Conservation (phyloP, 2,329 filamentous ascomycete genomes). For the Paraphaeosphaeria minitans region DNA sequence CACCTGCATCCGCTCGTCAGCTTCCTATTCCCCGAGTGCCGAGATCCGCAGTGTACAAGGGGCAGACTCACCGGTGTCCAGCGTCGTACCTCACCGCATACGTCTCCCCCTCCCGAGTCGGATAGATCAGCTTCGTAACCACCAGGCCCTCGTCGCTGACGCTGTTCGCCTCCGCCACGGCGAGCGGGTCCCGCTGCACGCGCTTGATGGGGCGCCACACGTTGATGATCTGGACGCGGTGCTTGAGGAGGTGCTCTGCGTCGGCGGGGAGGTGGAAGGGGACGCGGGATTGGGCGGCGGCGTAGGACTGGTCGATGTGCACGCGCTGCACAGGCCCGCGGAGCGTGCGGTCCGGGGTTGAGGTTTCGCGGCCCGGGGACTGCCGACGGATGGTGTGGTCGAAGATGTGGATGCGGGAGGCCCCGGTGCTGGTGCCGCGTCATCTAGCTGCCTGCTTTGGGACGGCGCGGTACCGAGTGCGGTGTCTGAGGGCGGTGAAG, state of each 20-base stretch:
- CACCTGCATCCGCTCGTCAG: conserved; percentile 24
- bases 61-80: conserved; percentile 28
- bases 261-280: conserved; percentile 39
- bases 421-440: conserved; percentile 57
- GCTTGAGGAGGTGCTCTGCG: conserved; percentile 32
- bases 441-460: no score
- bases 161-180: conserved; percentile 36
- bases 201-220: conserved; percentile 45
- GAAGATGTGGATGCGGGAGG: conserved; percentile 63
- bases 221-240: conserved; percentile 44
- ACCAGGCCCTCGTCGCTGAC: conserved; percentile 38
- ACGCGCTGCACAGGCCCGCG: conserved; percentile 58
- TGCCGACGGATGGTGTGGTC: conserved; percentile 65
- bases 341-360: conserved; percentile 30
- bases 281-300: conserved; percentile 32
- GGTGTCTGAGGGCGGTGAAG: not conserved
- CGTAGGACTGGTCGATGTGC: conserved; percentile 64
- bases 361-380: conserved; percentile 26
- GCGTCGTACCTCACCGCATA: conserved; percentile 33
- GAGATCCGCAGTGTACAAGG: not conserved
- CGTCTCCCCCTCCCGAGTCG: conserved; percentile 37
- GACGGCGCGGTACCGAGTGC: no score
- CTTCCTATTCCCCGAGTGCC: not conserved
- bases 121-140: conserved; percentile 36
- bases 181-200: conserved; percentile 39